These are phyloP conservation scores for Xylaria scruposa DNA, from an alignment of 495 filamentous ascomycete genomes.

Conservation along the genomic window DNA sequence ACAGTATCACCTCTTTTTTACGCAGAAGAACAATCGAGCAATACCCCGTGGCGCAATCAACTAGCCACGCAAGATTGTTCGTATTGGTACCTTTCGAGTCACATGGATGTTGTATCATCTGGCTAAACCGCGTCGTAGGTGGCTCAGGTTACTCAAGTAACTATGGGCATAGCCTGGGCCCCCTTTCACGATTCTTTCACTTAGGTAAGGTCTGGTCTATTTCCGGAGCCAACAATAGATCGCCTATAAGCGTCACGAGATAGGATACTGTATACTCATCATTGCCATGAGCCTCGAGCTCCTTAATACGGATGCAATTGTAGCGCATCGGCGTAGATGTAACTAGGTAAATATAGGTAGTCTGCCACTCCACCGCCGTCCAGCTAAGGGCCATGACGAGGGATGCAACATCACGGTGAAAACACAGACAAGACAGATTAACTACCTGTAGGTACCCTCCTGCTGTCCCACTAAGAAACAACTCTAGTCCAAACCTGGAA, in stretches of 20 bases:
- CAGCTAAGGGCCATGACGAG: no score
- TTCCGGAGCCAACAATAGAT: background rate
- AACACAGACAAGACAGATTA: no score
- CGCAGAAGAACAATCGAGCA: background rate
- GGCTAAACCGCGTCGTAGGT: background rate
- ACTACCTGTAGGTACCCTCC: background rate
- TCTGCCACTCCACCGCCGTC: no score
- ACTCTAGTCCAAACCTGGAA: background rate
- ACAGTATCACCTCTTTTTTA: background rate
- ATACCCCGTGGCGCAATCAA: background rate
- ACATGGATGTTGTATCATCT: constrained; percentile 1
- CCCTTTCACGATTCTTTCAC: constrained; percentile 5
- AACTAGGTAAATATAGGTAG: background rate
- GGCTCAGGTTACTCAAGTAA: background rate
- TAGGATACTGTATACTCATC: background rate
- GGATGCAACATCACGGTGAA: no score
- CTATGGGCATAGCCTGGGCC: background rate
- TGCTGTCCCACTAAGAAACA: background rate
- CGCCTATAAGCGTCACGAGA: background rate
- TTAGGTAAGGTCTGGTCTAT: background rate
- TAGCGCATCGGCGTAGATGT: background rate
- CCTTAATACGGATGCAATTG: background rate
- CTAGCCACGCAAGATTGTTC: background rate
- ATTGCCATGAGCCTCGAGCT: background rate
- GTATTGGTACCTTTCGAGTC: background rate